Conservation (phyloP, 495 filamentous ascomycete genomes). For the Cladorrhinum samala region DNA sequence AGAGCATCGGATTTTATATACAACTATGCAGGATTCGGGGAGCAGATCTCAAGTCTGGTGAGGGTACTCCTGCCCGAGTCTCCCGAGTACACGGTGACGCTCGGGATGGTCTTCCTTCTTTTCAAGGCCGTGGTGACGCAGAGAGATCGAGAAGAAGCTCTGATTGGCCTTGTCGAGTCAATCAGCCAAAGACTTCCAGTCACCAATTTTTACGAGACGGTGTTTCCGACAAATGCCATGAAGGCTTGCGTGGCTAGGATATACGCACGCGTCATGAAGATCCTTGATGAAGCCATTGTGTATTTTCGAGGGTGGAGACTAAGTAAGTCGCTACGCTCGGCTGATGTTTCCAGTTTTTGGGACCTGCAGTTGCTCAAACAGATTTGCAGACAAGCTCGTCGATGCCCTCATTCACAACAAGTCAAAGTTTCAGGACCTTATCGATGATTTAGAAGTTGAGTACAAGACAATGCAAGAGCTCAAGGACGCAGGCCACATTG, state of each 20-base stretch:
- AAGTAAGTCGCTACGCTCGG: background rate
- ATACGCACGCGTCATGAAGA: background rate
- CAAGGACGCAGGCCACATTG: slow-evolving; percentile 6
- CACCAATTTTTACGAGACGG: slow-evolving; percentile 7
- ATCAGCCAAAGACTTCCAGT: slow-evolving; percentile 3
- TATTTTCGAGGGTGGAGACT: slow-evolving; percentile 8
- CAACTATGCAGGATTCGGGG: slow-evolving; percentile 1
- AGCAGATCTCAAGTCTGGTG: slow-evolving; percentile 3
- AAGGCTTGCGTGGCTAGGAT: slow-evolving; percentile 6
- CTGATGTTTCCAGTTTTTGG: background rate
- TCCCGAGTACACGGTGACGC: slow-evolving; percentile 7
- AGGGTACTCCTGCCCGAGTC: slow-evolving; percentile 3
- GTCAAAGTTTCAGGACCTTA: slow-evolving; percentile 3
- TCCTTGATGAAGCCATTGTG: background rate
- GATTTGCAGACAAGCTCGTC: background rate
- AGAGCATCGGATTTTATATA: slow-evolving; percentile 3
- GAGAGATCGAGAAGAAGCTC: slow-evolving; percentile 10
- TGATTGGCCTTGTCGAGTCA: background rate
- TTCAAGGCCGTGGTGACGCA: slow-evolving; percentile 13
- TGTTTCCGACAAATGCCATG: slow-evolving; percentile 8
- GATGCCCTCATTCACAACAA: slow-evolving; percentile 6
- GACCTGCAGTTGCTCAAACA: background rate
- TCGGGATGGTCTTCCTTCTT: slow-evolving; percentile 8
- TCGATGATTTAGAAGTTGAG: slow-evolving; percentile 3
- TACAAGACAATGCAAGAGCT: slow-evolving; percentile 6